These are phyloP conservation scores for Entonaema liquescens DNA, from an alignment of 495 filamentous ascomycete species.

Conservation along the genomic window DNA sequence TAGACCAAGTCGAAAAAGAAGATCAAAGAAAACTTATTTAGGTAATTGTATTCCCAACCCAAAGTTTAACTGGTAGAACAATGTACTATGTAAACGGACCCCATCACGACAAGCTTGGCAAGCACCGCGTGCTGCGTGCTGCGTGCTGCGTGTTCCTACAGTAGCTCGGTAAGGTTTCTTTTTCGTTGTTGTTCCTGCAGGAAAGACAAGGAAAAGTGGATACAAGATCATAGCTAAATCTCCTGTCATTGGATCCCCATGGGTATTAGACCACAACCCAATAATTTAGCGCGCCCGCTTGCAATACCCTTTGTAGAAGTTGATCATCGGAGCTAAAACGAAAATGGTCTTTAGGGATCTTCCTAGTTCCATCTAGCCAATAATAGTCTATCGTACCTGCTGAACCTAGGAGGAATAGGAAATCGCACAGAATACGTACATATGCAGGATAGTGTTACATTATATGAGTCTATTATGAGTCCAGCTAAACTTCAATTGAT, in stretches of 20 bases:
- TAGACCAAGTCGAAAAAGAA: background rate
- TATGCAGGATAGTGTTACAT: background rate
- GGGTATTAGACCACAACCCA: constrained; percentile 3
- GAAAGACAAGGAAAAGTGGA: constrained; percentile 16
- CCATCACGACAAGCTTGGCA: no score
- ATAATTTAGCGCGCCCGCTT: constrained; percentile 3
- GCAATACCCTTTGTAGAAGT: constrained; percentile 23
- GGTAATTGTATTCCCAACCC: constrained; percentile 7
- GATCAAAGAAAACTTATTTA: background rate
- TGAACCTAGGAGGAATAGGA: constrained; percentile 16
- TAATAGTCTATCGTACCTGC: constrained; percentile 2
- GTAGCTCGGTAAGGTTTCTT: background rate
- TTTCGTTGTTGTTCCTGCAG: constrained; percentile 43
- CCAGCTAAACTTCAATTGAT: background rate
- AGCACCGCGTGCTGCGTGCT: constrained; percentile 4
- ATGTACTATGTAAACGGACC: constrained; percentile 5
- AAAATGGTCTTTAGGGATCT: constrained; percentile 5
- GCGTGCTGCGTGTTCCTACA: constrained; percentile 40
- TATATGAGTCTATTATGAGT: background rate
- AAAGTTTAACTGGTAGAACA: constrained; percentile 7
- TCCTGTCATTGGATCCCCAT: constrained; percentile 26
- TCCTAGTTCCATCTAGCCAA: constrained; percentile 15
- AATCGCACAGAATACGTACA: background rate
- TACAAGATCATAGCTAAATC: background rate
- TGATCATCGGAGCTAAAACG: constrained; percentile 25